Conservation (phyloP, 2,329 filamentous ascomycete species). For the Coniella lustricola region DNA sequence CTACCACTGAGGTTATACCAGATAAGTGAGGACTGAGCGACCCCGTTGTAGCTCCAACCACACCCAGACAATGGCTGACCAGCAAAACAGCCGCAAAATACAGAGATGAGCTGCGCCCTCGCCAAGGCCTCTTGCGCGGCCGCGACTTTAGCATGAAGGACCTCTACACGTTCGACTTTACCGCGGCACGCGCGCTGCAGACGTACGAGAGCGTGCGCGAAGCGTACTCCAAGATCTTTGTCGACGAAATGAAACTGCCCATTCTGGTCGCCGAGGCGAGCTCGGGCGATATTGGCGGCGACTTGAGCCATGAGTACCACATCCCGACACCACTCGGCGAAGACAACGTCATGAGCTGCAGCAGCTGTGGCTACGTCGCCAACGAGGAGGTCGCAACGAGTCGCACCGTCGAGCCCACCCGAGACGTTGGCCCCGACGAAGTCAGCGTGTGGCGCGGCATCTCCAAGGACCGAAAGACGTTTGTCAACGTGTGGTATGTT, state of each 20-base stretch:
- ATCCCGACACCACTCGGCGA: constrained; percentile 74
- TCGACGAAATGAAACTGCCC: constrained; percentile 69
- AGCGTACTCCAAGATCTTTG: constrained; percentile 70
- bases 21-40: constrained; percentile 54
- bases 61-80: no score
- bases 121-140: constrained; percentile 79
- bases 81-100: constrained; percentile 80
- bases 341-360: constrained; percentile 74
- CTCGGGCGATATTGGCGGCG: constrained; percentile 93
- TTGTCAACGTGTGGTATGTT: constrained; percentile 63
- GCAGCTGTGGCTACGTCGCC: constrained; percentile 64
- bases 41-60: background rate
- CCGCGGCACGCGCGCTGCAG: constrained; percentile 57
- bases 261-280: constrained; percentile 82
- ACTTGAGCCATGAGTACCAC: constrained; percentile 91
- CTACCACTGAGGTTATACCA: constrained; percentile 86
- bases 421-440: constrained; percentile 2
- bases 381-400: constrained; percentile 76
- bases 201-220: constrained; percentile 71
- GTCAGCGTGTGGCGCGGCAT: constrained; percentile 50
- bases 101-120: constrained; percentile 81
- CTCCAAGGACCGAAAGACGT: constrained; percentile 57
- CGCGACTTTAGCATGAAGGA: constrained; percentile 98
- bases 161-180: constrained; percentile 87
- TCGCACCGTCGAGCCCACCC: constrained; percentile 9